These are phyloP conservation scores for Nothopassalora personata DNA, from an alignment of 2,329 filamentous ascomycete genomes.

Conservation along the genomic window DNA sequence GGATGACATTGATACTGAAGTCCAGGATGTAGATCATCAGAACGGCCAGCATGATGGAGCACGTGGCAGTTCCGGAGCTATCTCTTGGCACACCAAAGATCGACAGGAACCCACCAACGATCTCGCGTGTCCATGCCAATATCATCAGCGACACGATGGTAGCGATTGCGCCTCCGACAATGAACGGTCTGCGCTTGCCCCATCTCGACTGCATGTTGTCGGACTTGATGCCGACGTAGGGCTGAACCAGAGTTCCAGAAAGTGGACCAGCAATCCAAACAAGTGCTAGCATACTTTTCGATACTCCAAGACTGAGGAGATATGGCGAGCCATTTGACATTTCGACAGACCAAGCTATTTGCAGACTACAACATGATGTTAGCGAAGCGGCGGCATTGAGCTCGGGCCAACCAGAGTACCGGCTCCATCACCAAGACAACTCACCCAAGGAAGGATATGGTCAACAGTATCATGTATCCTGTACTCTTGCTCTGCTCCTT, in stretches of 20 bases:
- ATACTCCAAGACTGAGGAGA: conserved; percentile 48
- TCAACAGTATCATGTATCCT: conserved; percentile 81
- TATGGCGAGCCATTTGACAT: conserved; percentile 79
- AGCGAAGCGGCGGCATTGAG: neutral
- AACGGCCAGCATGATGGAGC: conserved; percentile 73
- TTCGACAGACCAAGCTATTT: conserved; percentile 95
- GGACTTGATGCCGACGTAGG: conserved; percentile 50
- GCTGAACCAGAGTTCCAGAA: conserved; percentile 50
- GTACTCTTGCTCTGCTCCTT: conserved; percentile 60
- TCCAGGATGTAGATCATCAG: conserved; percentile 85
- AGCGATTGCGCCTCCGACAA: conserved; percentile 45
- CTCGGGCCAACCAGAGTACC: neutral
- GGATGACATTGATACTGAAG: conserved; percentile 92
- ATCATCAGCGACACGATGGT: conserved; percentile 47
- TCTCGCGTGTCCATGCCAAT: conserved; percentile 47
- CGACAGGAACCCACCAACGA: conserved; percentile 60
- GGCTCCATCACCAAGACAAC: neutral
- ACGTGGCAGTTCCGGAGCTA: conserved; percentile 58
- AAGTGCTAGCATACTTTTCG: conserved; percentile 48
- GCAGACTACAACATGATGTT: conserved; percentile 51
- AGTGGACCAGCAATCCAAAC: conserved; percentile 55
- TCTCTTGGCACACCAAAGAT: conserved; percentile 67
- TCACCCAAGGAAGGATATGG: conserved; percentile 72
- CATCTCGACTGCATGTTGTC: conserved; percentile 46
- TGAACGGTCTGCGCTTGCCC: conserved; percentile 50